Evolutionary conservation across 371 early-diverging fungal species (phyloP), one percentile per base, ranked within the genome.

Genomic region (Zancudomyces culisetae): DNA sequence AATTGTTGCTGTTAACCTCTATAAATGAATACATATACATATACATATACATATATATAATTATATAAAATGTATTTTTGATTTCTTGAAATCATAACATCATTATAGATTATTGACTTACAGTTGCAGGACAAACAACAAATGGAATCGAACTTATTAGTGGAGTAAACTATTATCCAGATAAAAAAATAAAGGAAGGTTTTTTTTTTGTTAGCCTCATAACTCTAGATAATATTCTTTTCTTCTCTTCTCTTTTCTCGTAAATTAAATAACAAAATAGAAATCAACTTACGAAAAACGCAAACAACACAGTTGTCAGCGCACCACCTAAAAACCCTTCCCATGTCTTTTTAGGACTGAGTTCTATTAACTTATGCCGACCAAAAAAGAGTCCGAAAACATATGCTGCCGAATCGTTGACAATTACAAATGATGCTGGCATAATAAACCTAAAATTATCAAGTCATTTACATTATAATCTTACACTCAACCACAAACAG

Each of bases 321-420:
- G 87, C 80, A 21, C 83, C 99, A 48, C 98, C 98, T 30, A 97
- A 72, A 60, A 97, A 98, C 3, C 99, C 99, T 68, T 99, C 99
- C 66, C 91, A 86, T n/a, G 99, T 99, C 76, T 99, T 99, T 64
- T 99, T 99, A 19, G 99, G 99, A 57, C 86, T 85, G 8, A 99
- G 70, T 60, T 79, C 76, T 56, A 92, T 96, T 30, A 99, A 71
- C 3, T 84, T 94, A n/a, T 90, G 94, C 43, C 79, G 74, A 2
- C 99, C 99, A 59, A 83, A 77, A 62, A 89, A 85, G 69, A 89
- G 88, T 6, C 97, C 99, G 66, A 84, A 85, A 40, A 96, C 70
- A 65, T 99, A 99, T 12, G 99, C 99, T 62, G 83, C 83, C 35
- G 93, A 90, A 64, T 99, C 99, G 73, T 99, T 99, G 51, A 81